phyloP scores from a whole-genome alignment of 768 basidiomycete species.

The Mycena kentingensis region DNA sequence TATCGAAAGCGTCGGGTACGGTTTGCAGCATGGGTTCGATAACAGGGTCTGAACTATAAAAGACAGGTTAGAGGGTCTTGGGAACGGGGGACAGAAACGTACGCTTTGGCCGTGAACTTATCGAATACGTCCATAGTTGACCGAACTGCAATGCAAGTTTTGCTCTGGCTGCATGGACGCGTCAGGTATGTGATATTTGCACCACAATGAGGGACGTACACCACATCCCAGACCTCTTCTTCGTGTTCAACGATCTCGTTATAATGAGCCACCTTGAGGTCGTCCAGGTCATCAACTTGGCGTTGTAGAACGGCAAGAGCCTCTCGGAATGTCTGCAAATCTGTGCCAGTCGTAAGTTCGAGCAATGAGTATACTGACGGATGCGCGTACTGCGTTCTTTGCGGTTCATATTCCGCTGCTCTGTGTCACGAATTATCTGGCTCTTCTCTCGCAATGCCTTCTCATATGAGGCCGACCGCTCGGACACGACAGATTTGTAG shows the following conservation, averaged over 20 bases:
- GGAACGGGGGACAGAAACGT: too few relatives aligned
- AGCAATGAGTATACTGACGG: not conserved
- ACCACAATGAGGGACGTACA: too few relatives aligned
- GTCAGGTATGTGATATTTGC: too few relatives aligned
- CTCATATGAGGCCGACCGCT: slow-evolving; percentile 85
- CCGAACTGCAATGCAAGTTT: slow-evolving; percentile 82
- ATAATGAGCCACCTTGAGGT: slow-evolving; percentile 82
- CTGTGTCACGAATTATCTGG: slow-evolving; percentile 80
- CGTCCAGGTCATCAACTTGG: slow-evolving; percentile 91
- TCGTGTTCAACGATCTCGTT: slow-evolving; percentile 89
- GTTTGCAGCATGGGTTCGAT: slow-evolving; percentile 90
- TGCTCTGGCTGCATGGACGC: too few relatives aligned
- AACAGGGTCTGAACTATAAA: slow-evolving; percentile 86
- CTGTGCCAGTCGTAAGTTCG: slow-evolving; percentile 39
- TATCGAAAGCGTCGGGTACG: slow-evolving; percentile 90
- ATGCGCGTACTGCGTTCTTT: slow-evolving; percentile 75
- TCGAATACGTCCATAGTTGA: slow-evolving; percentile 94
- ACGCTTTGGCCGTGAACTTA: slow-evolving; percentile 84
- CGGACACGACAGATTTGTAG: slow-evolving; percentile 70
- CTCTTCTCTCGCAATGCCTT: slow-evolving; percentile 81
- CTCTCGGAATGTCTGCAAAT: slow-evolving; percentile 86
- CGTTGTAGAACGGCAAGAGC: slow-evolving; percentile 78
- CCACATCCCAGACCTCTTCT: slow-evolving; percentile 93
- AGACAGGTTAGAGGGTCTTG: slow-evolving; percentile 16
- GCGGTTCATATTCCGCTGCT: slow-evolving; percentile 80